A percentile compares a stretch with the other conserved stretches of the same genome.
Evolutionary conservation across 1,284 basidiomycete species (phyloP).

Genomic region (Schizophyllum amplum): DNA sequence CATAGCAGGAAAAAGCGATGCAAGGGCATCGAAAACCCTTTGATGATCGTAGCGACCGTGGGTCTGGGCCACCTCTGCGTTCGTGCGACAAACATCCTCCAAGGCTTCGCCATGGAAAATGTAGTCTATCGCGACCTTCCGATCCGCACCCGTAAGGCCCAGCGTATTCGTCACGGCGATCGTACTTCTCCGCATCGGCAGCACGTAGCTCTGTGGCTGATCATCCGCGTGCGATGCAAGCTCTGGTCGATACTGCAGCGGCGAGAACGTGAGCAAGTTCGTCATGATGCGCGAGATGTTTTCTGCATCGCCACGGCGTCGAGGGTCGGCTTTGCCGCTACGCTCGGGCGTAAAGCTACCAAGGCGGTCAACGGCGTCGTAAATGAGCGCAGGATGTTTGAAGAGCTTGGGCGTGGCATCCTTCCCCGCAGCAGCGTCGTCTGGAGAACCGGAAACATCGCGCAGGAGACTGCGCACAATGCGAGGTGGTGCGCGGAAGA

Average conservation of each 20-base stretch:
- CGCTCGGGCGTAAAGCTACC: slow-evolving; percentile 51
- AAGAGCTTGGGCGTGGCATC: slow-evolving; percentile 36
- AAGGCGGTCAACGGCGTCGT: slow-evolving; percentile 61
- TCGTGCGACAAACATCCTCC: slow-evolving; percentile 45
- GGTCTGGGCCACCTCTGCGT: slow-evolving; percentile 51
- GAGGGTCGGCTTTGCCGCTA: slow-evolving; percentile 16
- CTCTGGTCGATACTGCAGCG: slow-evolving; percentile 21
- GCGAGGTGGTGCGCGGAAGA: slow-evolving; percentile 60
- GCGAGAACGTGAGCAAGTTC: slow-evolving; percentile 58
- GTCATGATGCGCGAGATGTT: slow-evolving; percentile 67
- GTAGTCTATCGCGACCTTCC: slow-evolving; percentile 59
- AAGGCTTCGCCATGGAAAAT: slow-evolving; percentile 39
- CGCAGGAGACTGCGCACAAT: slow-evolving; percentile 12
- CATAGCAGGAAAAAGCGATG: slow-evolving; percentile 37
- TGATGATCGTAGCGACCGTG: slow-evolving; percentile 65
- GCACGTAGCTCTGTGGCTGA: slow-evolving; percentile 22
- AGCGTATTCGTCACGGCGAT: slow-evolving; percentile 62
- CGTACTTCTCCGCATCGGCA: slow-evolving; percentile 43
- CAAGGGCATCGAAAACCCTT: slow-evolving; percentile 58
- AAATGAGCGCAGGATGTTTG: slow-evolving; percentile 56
- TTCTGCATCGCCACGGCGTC: slow-evolving; percentile 37
- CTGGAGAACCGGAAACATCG: slow-evolving; percentile 13
- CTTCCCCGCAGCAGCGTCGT: slow-evolving; percentile 10
- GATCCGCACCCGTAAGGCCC: slow-evolving; percentile 46
- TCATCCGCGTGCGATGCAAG: slow-evolving; percentile 18